Conservation (phyloP, 129 eudicot species). For the Kitagawia praeruptora region DNA sequence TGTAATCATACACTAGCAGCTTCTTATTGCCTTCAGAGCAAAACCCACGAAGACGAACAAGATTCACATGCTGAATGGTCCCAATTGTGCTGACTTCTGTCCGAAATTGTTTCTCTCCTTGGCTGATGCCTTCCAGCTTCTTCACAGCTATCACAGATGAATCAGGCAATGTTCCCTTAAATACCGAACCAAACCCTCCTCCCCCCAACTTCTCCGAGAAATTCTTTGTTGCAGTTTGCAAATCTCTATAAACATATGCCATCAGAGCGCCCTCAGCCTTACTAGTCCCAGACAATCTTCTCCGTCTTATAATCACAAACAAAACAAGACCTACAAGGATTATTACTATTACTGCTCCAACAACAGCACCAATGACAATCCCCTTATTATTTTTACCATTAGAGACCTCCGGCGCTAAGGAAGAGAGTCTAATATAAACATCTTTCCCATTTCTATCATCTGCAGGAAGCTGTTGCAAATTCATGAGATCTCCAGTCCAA, state of each 20-base stretch:
- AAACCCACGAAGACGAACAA: constrained; percentile 66
- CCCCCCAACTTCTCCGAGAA: constrained; percentile 46
- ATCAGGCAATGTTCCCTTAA: constrained; percentile 41
- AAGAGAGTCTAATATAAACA: constrained; percentile 39
- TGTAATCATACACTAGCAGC: constrained; percentile 64
- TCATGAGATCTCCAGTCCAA: constrained; percentile 45
- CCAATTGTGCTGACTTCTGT: constrained; percentile 72
- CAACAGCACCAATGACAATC: constrained; percentile 24
- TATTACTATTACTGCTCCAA: constrained; percentile 23
- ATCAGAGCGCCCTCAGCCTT: constrained; percentile 35
- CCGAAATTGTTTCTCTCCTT: constrained; percentile 77
- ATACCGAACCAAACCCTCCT: constrained; percentile 64
- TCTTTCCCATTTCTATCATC: constrained; percentile 32
- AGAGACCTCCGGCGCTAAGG: constrained; percentile 36
- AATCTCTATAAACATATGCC: constrained; percentile 45
- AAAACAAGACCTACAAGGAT: constrained; percentile 20
- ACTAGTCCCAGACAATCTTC: background rate
- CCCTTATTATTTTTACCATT: constrained; percentile 13
- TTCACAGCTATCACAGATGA: constrained; percentile 58
- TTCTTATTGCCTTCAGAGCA: constrained; percentile 42
- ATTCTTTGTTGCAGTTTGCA: constrained; percentile 47
- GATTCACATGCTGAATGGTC: constrained; percentile 60
- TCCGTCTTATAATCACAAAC: constrained; percentile 10
- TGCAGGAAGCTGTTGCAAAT: constrained; percentile 24
- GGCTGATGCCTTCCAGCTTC: constrained; percentile 45